These are phyloP conservation scores for Flaveria brownii DNA, from an alignment of 129 eudicot species.

Conservation along the genomic window DNA sequence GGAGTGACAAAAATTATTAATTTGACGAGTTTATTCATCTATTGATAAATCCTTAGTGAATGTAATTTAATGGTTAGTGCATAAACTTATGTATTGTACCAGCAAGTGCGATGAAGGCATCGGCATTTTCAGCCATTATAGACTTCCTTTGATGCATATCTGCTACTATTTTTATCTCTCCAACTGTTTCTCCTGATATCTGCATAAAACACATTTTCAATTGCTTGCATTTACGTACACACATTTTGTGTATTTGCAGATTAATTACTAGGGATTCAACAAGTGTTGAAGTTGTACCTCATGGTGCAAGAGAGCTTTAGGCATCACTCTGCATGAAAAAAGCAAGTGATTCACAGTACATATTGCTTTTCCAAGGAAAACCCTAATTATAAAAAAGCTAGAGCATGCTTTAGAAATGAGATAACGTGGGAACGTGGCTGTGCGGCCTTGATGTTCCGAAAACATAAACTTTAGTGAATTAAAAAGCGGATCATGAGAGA, in stretches of 20 bases:
- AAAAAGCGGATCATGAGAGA: too few relatives aligned
- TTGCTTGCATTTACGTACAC: background rate
- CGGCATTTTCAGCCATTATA: slow-evolving; percentile 66
- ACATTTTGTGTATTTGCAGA: background rate
- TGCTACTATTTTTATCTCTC: slow-evolving; percentile 55
- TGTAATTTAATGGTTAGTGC: too few relatives aligned
- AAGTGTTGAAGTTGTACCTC: slow-evolving; percentile 46
- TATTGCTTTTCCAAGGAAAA: background rate
- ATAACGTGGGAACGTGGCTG: background rate
- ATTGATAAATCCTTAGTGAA: too few relatives aligned
- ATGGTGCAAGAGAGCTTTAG: slow-evolving; percentile 55
- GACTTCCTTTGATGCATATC: slow-evolving; percentile 82
- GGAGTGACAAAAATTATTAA: too few relatives aligned
- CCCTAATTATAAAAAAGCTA: background rate
- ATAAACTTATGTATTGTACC: slow-evolving; percentile 32
- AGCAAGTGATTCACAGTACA: slow-evolving; percentile 3
- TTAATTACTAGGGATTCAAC: background rate
- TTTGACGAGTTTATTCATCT: too few relatives aligned
- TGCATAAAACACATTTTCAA: slow-evolving; percentile 7
- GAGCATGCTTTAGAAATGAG: background rate
- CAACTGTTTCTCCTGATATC: slow-evolving; percentile 65
- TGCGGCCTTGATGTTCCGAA: too few relatives aligned
- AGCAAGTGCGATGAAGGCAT: slow-evolving; percentile 80
- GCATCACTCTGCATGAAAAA: slow-evolving; percentile 53
- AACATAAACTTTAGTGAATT: too few relatives aligned